Conservation (phyloP, 768 basidiomycete species). For the Albatrellus ellisii region DNA sequence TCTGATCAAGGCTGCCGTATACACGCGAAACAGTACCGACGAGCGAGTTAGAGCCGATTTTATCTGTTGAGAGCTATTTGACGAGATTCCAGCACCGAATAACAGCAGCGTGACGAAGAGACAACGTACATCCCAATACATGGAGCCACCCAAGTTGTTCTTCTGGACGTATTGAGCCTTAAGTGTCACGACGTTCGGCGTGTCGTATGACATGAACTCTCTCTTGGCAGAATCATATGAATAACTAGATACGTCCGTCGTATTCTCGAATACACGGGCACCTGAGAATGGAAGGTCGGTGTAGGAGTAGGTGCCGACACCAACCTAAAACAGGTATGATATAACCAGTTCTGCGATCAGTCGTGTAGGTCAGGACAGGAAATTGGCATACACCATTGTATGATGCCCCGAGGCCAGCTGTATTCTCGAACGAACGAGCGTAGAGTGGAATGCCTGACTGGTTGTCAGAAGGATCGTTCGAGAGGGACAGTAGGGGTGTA, state of each 20-base stretch:
- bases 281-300: slow-evolving; percentile 46
- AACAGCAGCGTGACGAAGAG: neutral
- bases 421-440: slow-evolving; percentile 65
- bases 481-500: neutral
- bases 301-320: slow-evolving; percentile 72
- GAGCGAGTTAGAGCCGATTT: slow-evolving; percentile 43
- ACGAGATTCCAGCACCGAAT: neutral
- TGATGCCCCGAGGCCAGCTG: slow-evolving; percentile 48
- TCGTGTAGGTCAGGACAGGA: neutral
- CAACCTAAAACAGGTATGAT: slow-evolving; percentile 30
- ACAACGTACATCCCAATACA: slow-evolving; percentile 55
- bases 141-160: slow-evolving; percentile 50
- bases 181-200: slow-evolving; percentile 45
- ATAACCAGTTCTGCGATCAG: neutral
- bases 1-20: slow-evolving; percentile 44
- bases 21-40: slow-evolving; percentile 33
- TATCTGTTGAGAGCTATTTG: slow-evolving; percentile 41
- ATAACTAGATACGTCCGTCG: slow-evolving; percentile 59
- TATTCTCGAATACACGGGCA: slow-evolving; percentile 47
- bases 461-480: neutral
- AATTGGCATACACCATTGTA: slow-evolving; percentile 44
- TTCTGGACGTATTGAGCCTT: slow-evolving; percentile 58
- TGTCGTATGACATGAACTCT: slow-evolving; percentile 70
- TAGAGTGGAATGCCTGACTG: slow-evolving; percentile 62
- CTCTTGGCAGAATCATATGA: slow-evolving; percentile 55